Percentiles rank a stretch among this genome's conserved stretches.
Evolutionary conservation across 164 flowering plant genomes (phyloP).

Genomic region (Aristolochia californica): DNA sequence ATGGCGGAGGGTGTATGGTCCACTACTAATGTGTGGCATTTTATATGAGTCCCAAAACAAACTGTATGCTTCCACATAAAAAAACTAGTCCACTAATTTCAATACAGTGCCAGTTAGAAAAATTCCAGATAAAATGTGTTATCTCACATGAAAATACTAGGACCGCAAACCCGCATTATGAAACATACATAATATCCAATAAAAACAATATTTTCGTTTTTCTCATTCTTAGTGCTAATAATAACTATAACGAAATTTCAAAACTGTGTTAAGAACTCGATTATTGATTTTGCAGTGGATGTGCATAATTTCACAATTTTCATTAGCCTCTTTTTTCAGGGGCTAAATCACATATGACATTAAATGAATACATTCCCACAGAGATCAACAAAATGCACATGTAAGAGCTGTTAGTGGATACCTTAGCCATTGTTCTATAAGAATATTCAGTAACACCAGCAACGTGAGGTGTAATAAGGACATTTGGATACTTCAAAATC

Average conservation of each 20-base stretch:
- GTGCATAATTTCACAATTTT: not conserved
- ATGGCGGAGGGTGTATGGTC: too few species aligned
- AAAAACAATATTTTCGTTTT: too few species aligned
- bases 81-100: too few species aligned
- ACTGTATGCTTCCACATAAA: too few species aligned
- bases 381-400: not conserved
- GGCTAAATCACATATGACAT: not conserved
- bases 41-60: too few species aligned
- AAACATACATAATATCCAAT: too few species aligned
- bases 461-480: constrained; percentile 77
- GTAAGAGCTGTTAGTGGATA: constrained; percentile 14
- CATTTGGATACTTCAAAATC: constrained; percentile 63
- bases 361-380: not conserved
- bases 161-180: too few species aligned
- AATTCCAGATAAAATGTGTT: too few species aligned
- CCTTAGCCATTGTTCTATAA: constrained; percentile 84
- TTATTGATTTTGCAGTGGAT: not conserved
- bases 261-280: not conserved
- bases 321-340: not conserved
- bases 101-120: too few species aligned
- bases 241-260: not conserved
- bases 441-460: constrained; percentile 83
- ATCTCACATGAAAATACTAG: too few species aligned
- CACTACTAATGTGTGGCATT: too few species aligned
- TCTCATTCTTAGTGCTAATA: not conserved